A percentile compares a stretch with the other conserved stretches of the same genome.
phyloP scores from a whole-genome alignment of 306 rosid species.

The Corylus americana region DNA sequence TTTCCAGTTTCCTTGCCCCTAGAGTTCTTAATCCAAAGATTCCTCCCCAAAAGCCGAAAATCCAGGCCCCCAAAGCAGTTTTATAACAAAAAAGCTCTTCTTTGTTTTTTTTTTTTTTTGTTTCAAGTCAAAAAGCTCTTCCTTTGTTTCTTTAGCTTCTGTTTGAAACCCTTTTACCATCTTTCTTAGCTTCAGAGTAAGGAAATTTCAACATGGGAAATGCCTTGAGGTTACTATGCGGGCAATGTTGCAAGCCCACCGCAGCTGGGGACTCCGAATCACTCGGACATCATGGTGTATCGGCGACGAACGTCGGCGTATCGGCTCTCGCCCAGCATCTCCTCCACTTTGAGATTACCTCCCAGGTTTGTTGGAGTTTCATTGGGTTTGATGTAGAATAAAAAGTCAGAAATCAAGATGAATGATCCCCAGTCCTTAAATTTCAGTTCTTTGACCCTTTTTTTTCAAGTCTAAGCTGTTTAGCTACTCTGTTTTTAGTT shows the following conservation, averaged over 20 bases:
- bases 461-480: too few species aligned
- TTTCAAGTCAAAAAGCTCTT: background rate
- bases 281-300: slow-evolving; percentile 50
- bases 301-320: slow-evolving; percentile 63
- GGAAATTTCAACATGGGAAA: slow-evolving; percentile 55
- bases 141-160: background rate
- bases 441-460: too few species aligned
- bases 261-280: slow-evolving; percentile 47
- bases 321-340: slow-evolving; percentile 76
- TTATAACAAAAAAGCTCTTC: background rate
- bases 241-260: slow-evolving; percentile 50
- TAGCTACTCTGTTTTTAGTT: too few species aligned
- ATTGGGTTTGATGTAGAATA: too few species aligned
- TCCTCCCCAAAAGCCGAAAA: background rate
- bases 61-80: background rate
- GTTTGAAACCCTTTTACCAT: slow-evolving; percentile 14
- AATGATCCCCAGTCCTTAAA: too few species aligned
- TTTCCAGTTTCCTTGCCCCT: background rate
- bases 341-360: slow-evolving; percentile 71
- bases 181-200: background rate
- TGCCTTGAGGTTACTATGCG: slow-evolving; percentile 52
- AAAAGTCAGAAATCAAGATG: too few species aligned
- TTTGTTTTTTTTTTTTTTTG: too few species aligned
- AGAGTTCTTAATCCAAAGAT: background rate
- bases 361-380: slow-evolving; percentile 52